These are phyloP conservation scores for Shiraia sp. DNA, from an alignment of 2,329 filamentous ascomycete genomes.

Conservation along the genomic window DNA sequence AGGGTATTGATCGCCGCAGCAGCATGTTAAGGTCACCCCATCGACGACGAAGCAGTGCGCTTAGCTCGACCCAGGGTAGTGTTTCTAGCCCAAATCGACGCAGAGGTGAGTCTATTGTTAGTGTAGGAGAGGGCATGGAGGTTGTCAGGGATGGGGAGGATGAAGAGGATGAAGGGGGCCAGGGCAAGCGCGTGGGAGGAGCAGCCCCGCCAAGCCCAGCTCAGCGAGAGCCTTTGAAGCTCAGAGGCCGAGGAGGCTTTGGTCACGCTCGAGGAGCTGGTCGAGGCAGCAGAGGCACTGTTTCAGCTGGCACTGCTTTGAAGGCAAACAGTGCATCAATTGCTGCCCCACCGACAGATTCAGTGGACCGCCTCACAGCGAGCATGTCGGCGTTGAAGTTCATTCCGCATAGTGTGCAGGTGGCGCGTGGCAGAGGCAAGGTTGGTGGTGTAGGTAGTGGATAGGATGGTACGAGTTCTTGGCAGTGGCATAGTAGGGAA, in stretches of 20 bases:
- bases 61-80: slow-evolving; percentile 17
- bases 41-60: slow-evolving; percentile 36
- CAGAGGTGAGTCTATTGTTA: slow-evolving; percentile 24
- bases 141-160: slow-evolving; percentile 21
- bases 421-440: slow-evolving; percentile 25
- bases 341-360: slow-evolving; percentile 45
- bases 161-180: slow-evolving; percentile 4
- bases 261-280: slow-evolving; percentile 22
- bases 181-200: neutral
- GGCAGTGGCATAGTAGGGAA: neutral
- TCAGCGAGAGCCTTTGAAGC: slow-evolving; percentile 22
- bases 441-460: slow-evolving; percentile 16
- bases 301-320: slow-evolving; percentile 1
- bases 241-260: slow-evolving; percentile 39
- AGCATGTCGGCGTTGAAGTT: slow-evolving; percentile 75
- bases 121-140: slow-evolving; percentile 29
- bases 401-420: slow-evolving; percentile 56
- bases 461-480: neutral
- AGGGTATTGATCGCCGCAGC: slow-evolving; percentile 82
- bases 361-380: slow-evolving; percentile 66
- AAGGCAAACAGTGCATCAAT: slow-evolving; percentile 3
- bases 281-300: slow-evolving; percentile 11
- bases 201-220: neutral
- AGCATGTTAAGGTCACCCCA: slow-evolving; percentile 68
- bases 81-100: slow-evolving; percentile 6